Evolutionary conservation across 257 asterid species (phyloP).

Genomic region (Solanum neorickii): DNA sequence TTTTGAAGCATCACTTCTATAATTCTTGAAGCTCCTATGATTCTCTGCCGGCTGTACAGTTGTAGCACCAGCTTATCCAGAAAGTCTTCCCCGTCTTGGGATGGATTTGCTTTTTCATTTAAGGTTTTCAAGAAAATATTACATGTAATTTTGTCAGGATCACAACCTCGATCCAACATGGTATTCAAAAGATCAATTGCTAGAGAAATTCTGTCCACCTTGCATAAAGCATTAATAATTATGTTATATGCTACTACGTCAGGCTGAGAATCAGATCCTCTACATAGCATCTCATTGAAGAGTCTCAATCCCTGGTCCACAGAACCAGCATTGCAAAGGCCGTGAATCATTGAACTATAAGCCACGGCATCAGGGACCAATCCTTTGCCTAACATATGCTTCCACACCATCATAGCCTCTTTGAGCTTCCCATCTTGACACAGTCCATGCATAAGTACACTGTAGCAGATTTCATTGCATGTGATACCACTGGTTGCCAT

Average conservation of each 20-base stretch:
- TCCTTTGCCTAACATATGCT: conserved; percentile 60
- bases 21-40: conserved; percentile 58
- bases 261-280: conserved; percentile 42
- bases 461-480: conserved; percentile 53
- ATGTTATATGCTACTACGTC: conserved; percentile 73
- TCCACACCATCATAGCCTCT: conserved; percentile 79
- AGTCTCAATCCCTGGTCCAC: conserved; percentile 63
- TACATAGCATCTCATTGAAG: conserved; percentile 74
- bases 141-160: conserved; percentile 80
- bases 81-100: conserved; percentile 55
- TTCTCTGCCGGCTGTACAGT: conserved; percentile 47
- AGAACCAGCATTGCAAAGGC: conserved; percentile 61
- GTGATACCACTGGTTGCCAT: conserved; percentile 34
- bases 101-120: conserved; percentile 44
- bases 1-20: conserved; percentile 79
- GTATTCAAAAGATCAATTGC: conserved; percentile 60
- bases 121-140: conserved; percentile 51
- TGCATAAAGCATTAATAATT: conserved; percentile 67
- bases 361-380: conserved; percentile 65
- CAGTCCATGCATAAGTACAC: conserved; percentile 72
- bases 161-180: conserved; percentile 73
- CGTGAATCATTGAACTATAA: conserved; percentile 80
- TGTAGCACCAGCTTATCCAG: conserved; percentile 66
- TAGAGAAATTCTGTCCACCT: conserved; percentile 38
- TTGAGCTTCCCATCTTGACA: conserved; percentile 61